phyloP scores from a whole-genome alignment of 2,329 filamentous ascomycete species.

The Claviceps pazoutovae region DNA sequence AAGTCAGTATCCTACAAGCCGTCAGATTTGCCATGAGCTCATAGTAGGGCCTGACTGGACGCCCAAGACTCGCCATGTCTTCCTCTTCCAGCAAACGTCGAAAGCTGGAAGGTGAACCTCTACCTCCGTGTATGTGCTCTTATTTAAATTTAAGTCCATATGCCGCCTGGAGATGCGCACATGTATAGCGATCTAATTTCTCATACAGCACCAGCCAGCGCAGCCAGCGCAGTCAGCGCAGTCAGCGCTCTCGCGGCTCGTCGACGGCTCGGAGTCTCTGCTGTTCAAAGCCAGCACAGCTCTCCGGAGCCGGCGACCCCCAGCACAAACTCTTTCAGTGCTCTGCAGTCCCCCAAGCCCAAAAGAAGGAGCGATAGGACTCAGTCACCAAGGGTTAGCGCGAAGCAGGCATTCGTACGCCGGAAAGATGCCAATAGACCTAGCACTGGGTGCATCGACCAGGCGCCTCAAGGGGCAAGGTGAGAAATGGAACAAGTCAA shows the following conservation, averaged over 20 bases:
- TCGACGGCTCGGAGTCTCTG: slow-evolving; percentile 13
- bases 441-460: neutral
- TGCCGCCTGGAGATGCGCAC: neutral
- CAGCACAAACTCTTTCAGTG: slow-evolving; percentile 17
- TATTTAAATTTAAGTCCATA: neutral
- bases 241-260: slow-evolving; percentile 24
- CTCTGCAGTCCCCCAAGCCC: slow-evolving; percentile 12
- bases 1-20: neutral
- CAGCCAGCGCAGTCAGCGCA: slow-evolving; percentile 15
- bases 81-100: slow-evolving; percentile 21
- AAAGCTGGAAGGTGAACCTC: slow-evolving; percentile 18
- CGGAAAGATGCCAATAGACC: slow-evolving; percentile 1
- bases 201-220: slow-evolving; percentile 14
- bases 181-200: neutral
- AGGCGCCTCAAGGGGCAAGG: neutral
- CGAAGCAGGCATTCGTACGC: neutral
- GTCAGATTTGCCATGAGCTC: neutral
- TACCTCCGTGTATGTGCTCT: slow-evolving; percentile 17
- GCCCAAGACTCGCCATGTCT: slow-evolving; percentile 9
- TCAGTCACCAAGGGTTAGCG: slow-evolving; percentile 10
- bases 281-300: slow-evolving; percentile 3
- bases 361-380: slow-evolving; percentile 4
- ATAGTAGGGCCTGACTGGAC: neutral
- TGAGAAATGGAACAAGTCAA: neutral
- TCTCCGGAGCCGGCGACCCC: slow-evolving; percentile 10